Evolutionary conservation across 768 basidiomycete genomes (phyloP).

Genomic region (Suillus luteus): DNA sequence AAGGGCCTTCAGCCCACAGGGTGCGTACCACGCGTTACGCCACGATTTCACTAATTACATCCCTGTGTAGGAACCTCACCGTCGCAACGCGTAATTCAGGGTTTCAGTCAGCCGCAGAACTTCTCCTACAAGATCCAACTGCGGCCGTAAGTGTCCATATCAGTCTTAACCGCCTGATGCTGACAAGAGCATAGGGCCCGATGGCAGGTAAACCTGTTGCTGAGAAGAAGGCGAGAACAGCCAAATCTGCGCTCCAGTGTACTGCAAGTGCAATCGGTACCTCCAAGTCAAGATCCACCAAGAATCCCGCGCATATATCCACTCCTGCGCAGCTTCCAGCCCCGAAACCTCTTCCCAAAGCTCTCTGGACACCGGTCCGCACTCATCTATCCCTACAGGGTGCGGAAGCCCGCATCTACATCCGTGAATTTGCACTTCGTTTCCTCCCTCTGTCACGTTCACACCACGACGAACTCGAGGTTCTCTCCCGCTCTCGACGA

Average conservation of each 20-base stretch:
- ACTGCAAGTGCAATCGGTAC: constrained; percentile 17
- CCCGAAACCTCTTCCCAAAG: constrained; percentile 45
- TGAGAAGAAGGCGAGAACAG: constrained; percentile 22
- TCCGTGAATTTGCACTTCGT: constrained; percentile 74
- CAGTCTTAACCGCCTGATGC: constrained; percentile 8
- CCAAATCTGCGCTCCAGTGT: constrained; percentile 9
- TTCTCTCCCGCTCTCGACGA: constrained; percentile 39
- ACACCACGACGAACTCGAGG: constrained; percentile 66
- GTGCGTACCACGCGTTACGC: constrained; percentile 37
- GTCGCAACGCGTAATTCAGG: constrained; percentile 40
- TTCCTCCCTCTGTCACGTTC: constrained; percentile 58
- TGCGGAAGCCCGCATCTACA: constrained; percentile 62
- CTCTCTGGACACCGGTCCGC: constrained; percentile 53
- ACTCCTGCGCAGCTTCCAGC: constrained; percentile 31
- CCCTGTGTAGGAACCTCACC: constrained; percentile 38
- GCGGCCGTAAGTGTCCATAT: constrained; percentile 29
- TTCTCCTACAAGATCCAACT: constrained; percentile 35
- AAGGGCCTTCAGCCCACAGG: constrained; percentile 62
- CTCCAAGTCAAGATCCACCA: constrained; percentile 19
- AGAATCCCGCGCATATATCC: constrained; percentile 22
- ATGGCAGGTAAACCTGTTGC: constrained; percentile 26
- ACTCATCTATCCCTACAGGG: constrained; percentile 45
- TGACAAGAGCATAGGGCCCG: constrained; percentile 27
- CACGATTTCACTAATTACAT: constrained; percentile 15
- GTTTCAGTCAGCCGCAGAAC: constrained; percentile 39